A percentile compares a stretch with the other conserved stretches of the same genome.
Conservation (phyloP, 2,329 filamentous ascomycete genomes). For the Fusarium albidum region DNA sequence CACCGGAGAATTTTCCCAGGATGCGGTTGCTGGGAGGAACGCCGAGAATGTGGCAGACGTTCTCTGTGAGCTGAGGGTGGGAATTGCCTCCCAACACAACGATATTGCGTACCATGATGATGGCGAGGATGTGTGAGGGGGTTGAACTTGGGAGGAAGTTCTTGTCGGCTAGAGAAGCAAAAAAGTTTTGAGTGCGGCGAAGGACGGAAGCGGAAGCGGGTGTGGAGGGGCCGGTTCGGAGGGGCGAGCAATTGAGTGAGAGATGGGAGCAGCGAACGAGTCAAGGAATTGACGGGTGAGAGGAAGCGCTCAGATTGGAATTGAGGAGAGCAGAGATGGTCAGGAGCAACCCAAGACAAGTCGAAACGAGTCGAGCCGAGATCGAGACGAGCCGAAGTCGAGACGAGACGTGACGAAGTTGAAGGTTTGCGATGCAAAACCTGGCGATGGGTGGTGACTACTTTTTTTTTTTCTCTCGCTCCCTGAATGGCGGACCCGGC, state of each 20-base stretch:
- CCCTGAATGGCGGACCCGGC: conserved; percentile 32
- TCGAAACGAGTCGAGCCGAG: conserved; percentile 26
- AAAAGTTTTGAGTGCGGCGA: conserved; percentile 39
- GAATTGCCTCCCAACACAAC: conserved; percentile 93
- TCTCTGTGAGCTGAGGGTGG: conserved; percentile 86
- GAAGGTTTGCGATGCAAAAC: conserved; percentile 31
- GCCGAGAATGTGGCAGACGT: conserved; percentile 87
- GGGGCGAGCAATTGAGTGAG: conserved; percentile 27
- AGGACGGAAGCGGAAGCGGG: conserved; percentile 40
- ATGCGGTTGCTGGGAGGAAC: conserved; percentile 86
- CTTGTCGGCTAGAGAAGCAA: conserved; percentile 28
- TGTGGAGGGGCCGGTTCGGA: conserved; percentile 42
- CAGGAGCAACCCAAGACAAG: conserved; percentile 23
- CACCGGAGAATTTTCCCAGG: conserved; percentile 91
- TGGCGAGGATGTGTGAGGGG: conserved; percentile 23
- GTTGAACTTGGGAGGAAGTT: conserved; percentile 10
- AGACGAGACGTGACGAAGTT: conserved; percentile 17
- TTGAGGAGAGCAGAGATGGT: conserved; percentile 8
- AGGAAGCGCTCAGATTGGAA: conserved; percentile 13
- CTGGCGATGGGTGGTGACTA: conserved; percentile 23
- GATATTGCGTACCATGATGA: conserved; percentile 89
- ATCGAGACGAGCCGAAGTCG: conserved; percentile 25
- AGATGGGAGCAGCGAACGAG: conserved; percentile 18
- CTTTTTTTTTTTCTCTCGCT: conserved; percentile 29
- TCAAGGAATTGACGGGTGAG: conserved; percentile 12